Conservation (phyloP, 441 rosid species). For the Pelargonium australe region DNA sequence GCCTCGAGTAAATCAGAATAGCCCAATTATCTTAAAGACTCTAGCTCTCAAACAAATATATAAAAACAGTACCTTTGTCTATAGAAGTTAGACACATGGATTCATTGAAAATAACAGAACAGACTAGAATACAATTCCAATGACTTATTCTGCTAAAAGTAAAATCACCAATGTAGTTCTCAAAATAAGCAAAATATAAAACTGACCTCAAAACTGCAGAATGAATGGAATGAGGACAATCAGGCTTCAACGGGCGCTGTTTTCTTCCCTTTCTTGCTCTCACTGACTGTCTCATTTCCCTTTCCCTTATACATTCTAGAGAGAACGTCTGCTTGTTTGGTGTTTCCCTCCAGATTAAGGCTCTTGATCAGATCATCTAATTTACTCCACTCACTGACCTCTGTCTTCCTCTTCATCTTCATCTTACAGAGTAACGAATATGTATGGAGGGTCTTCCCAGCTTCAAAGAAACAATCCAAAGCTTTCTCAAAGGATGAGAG, state of each 20-base stretch:
- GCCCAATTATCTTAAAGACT: too few relatives aligned
- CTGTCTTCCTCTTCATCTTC: conserved; percentile 51
- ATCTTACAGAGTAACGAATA: conserved; percentile 78
- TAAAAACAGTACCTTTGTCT: too few relatives aligned
- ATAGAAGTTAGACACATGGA: too few relatives aligned
- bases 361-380: conserved; percentile 58
- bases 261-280: conserved; percentile 37
- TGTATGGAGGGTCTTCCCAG: conserved; percentile 88
- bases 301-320: conserved; percentile 50
- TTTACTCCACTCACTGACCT: conserved; percentile 59
- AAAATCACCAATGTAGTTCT: not conserved
- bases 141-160: conserved; percentile 7
- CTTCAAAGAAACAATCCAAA: conserved; percentile 68
- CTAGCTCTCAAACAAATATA: too few relatives aligned
- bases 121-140: not conserved
- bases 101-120: too few relatives aligned
- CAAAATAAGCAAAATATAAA: not conserved
- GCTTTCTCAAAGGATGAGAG: conserved; percentile 73
- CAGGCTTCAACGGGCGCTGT: conserved; percentile 22
- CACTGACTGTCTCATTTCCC: conserved; percentile 31
- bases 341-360: conserved; percentile 77
- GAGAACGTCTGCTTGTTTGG: conserved; percentile 85
- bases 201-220: conserved; percentile 8
- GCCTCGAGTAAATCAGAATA: too few relatives aligned
- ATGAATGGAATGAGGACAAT: not conserved